These are phyloP conservation scores for Debaryomyces robertsiae DNA, from an alignment of 1,139 yeast genomes.

Conservation along the genomic window DNA sequence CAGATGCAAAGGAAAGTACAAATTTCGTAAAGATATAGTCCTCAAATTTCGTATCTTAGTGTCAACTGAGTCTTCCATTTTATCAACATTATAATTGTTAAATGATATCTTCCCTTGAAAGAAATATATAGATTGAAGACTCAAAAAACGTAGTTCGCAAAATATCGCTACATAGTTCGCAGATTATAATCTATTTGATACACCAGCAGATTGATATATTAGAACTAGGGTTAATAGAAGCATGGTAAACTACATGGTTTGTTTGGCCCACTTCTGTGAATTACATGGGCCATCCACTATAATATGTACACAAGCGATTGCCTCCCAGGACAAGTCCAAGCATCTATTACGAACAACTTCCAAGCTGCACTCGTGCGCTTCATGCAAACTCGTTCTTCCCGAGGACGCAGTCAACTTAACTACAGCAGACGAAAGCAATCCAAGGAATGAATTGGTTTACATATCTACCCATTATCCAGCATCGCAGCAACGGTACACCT, in stretches of 20 bases:
- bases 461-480: constrained; percentile 69
- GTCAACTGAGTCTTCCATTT: constrained; percentile 13
- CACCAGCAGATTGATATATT: neutral
- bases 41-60: constrained; percentile 16
- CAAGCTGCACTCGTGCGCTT: constrained; percentile 54
- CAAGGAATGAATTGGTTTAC: constrained; percentile 18
- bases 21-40: constrained; percentile 22
- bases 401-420: constrained; percentile 34
- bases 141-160: constrained; percentile 7
- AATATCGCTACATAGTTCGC: too few species aligned
- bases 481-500: constrained; percentile 51
- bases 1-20: constrained; percentile 12
- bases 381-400: constrained; percentile 59
- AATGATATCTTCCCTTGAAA: constrained; percentile 1
- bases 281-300: constrained; percentile 80
- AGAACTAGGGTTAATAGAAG: neutral
- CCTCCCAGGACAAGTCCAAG: constrained; percentile 14
- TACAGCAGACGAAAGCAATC: constrained; percentile 19
- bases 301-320: constrained; percentile 62
- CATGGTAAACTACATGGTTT: constrained; percentile 43
- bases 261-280: constrained; percentile 83
- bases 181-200: neutral
- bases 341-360: constrained; percentile 28
- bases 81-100: constrained; percentile 6
- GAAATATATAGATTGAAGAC: constrained; percentile 1